Conservation (phyloP, 257 asterid species). For the Verbascum thapsus region DNA sequence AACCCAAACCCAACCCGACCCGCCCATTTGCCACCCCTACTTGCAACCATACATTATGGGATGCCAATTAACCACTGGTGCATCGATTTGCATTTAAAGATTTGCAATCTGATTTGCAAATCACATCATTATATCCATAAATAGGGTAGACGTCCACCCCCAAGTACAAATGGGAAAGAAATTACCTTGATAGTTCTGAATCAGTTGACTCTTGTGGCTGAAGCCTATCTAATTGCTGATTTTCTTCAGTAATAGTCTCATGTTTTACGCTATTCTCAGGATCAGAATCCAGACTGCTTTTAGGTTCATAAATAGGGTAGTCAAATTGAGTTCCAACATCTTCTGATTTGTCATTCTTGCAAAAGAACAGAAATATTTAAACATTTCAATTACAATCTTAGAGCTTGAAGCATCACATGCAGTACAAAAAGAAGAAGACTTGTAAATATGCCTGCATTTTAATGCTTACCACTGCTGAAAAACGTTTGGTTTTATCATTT, state of each 20-base stretch:
- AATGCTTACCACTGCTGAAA: constrained; percentile 22
- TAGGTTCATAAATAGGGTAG: constrained; percentile 26
- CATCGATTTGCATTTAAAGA: no score
- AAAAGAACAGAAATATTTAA: constrained; percentile 24
- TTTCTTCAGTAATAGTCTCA: constrained; percentile 32
- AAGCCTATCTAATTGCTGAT: constrained; percentile 28
- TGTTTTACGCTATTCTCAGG: constrained; percentile 36
- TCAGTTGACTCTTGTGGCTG: constrained; percentile 39
- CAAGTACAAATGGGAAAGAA: no score
- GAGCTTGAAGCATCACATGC: constrained; percentile 18
- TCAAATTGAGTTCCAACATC: constrained; percentile 30
- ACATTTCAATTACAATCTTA: constrained; percentile 9
- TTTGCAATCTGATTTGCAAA: no score
- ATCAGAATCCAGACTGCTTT: constrained; percentile 29
- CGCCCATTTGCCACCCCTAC: no score
- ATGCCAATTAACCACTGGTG: no score
- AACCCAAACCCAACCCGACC: no score
- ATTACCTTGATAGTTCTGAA: constrained; percentile 47
- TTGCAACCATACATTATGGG: no score
- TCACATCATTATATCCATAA: no score
- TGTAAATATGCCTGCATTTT: constrained; percentile 1
- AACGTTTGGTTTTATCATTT: constrained; percentile 26
- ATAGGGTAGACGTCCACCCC: no score
- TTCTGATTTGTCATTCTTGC: constrained; percentile 39
- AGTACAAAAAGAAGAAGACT: constrained; percentile 13